These are phyloP conservation scores for Vaccinium corymbosum DNA, from an alignment of 148 eudicot species.

Conservation along the genomic window DNA sequence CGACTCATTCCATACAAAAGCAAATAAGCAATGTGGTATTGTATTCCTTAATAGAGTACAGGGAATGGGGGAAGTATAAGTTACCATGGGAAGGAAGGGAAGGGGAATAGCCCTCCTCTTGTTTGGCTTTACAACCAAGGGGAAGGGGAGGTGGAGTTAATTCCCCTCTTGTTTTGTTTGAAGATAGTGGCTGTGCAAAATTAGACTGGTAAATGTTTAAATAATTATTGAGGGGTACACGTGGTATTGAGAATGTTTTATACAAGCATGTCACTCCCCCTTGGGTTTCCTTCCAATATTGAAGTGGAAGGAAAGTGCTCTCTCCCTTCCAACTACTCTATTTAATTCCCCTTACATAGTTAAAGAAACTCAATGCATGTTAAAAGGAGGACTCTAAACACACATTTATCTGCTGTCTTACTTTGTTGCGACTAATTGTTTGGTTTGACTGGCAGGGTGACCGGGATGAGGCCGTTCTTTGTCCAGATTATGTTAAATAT, in stretches of 20 bases:
- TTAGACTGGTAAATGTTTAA: neutral
- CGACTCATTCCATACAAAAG: no score
- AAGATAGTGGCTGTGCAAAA: neutral
- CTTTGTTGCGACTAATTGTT: conserved; percentile 1
- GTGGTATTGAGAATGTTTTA: neutral
- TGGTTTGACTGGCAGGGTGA: conserved; percentile 40
- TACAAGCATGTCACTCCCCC: neutral
- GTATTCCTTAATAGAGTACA: no score
- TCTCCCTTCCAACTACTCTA: neutral
- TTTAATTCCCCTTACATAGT: neutral
- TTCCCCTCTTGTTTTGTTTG: neutral
- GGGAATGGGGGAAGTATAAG: neutral
- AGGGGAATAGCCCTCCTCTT: neutral
- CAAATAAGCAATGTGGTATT: no score
- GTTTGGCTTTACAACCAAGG: neutral
- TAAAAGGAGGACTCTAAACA: neutral
- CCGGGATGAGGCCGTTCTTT: conserved; percentile 21
- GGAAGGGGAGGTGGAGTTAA: neutral
- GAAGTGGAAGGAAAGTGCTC: neutral
- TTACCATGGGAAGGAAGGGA: neutral
- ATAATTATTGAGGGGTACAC: neutral
- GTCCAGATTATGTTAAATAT: conserved; percentile 49
- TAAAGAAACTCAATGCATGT: neutral
- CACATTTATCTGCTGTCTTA: neutral
- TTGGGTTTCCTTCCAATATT: neutral